Evolutionary conservation across 2,329 filamentous ascomycete genomes (phyloP).

Genomic region (Colletotrichum zoysiae): DNA sequence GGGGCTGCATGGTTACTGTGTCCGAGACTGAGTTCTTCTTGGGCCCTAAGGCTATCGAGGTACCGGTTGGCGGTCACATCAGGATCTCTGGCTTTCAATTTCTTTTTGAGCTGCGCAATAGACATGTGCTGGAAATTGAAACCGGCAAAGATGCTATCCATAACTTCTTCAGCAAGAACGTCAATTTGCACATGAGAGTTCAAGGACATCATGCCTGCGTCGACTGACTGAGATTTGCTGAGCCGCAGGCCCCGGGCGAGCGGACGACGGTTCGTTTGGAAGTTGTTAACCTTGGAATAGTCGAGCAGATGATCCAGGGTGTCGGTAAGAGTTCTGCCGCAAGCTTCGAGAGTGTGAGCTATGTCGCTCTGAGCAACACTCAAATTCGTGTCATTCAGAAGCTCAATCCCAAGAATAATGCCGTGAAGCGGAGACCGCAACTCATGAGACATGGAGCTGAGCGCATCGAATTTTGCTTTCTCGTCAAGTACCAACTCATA

Average conservation of each 20-base stretch:
- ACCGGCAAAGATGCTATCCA: slow-evolving; percentile 61
- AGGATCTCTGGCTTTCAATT: not conserved
- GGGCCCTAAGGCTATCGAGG: not conserved
- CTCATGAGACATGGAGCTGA: no score
- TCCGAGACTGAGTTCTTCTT: not conserved
- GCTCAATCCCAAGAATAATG: no score
- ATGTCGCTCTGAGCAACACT: no score
- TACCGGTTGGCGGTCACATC: not conserved
- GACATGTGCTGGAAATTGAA: slow-evolving; percentile 53
- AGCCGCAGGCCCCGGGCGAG: slow-evolving; percentile 58
- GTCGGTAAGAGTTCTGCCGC: no score
- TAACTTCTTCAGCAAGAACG: slow-evolving; percentile 59
- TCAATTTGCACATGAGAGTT: slow-evolving; percentile 52
- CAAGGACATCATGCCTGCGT: slow-evolving; percentile 44
- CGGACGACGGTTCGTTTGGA: not conserved
- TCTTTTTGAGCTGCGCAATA: not conserved
- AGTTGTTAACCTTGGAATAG: no score
- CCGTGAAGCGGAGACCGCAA: no score
- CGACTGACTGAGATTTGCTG: slow-evolving; percentile 5
- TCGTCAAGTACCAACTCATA: no score
- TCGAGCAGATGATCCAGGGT: no score
- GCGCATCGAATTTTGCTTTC: no score
- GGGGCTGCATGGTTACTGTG: not conserved
- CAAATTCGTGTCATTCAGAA: no score
- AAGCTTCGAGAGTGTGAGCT: no score